phyloP scores from a whole-genome alignment of 2,329 filamentous ascomycete species.

The Aspergillus texensis region DNA sequence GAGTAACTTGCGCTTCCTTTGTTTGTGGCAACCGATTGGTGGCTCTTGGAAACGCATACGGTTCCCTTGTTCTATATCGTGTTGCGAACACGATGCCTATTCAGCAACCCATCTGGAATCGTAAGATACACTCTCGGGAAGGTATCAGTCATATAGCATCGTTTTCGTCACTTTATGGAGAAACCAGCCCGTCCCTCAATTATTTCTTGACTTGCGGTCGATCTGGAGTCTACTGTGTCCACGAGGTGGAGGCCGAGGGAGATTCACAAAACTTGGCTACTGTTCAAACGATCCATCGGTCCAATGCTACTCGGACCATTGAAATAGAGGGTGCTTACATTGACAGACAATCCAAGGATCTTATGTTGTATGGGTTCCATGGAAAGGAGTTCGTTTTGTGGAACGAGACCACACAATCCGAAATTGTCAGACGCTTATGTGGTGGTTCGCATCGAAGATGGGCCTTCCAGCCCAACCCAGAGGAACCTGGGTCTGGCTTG shows the following conservation, averaged over 20 bases:
- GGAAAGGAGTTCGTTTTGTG: constrained; percentile 79
- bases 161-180: constrained; percentile 19
- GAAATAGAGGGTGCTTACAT: constrained; percentile 76
- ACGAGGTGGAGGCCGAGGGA: constrained; percentile 35
- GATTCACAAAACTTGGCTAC: constrained; percentile 31
- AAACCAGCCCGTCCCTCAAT: constrained; percentile 21
- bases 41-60: constrained; percentile 60
- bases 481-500: constrained; percentile 44
- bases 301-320: constrained; percentile 70
- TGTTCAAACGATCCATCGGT: constrained; percentile 65
- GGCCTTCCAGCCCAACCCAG: constrained; percentile 51
- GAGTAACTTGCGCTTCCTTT: constrained; percentile 54
- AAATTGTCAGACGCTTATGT: constrained; percentile 74
- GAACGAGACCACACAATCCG: constrained; percentile 71
- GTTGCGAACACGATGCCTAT: constrained; percentile 21
- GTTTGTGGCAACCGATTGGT: constrained; percentile 37
- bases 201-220: constrained; percentile 71
- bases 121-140: constrained; percentile 55
- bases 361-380: constrained; percentile 80
- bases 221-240: constrained; percentile 75
- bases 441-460: constrained; percentile 83
- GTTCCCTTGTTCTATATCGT: constrained; percentile 55
- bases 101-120: constrained; percentile 27
- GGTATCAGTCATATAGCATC: constrained; percentile 67
- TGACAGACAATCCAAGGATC: constrained; percentile 49